These are phyloP conservation scores for Aureobasidium subglaciale DNA, from an alignment of 2,329 filamentous ascomycete species.

Conservation along the genomic window DNA sequence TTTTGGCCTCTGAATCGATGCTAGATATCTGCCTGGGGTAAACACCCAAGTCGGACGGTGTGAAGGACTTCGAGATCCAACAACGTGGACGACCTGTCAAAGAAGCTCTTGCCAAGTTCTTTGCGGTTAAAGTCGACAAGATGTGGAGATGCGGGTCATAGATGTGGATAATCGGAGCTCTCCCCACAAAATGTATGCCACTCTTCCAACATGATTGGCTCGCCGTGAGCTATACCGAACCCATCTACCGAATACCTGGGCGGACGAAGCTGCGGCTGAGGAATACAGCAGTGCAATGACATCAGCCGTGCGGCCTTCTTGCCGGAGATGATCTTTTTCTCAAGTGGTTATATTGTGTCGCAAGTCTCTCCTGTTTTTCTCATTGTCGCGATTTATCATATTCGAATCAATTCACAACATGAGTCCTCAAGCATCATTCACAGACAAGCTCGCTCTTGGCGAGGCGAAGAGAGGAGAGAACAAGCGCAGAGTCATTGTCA, in stretches of 20 bases:
- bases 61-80: too few relatives aligned
- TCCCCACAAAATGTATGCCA: neutral
- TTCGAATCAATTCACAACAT: neutral
- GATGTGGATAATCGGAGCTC: neutral
- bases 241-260: neutral
- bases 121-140: neutral
- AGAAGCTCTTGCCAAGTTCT: neutral
- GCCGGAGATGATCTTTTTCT: neutral
- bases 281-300: neutral
- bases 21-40: too few relatives aligned
- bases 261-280: neutral
- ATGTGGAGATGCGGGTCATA: constrained; percentile 11
- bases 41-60: too few relatives aligned
- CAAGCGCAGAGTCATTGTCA: constrained; percentile 20
- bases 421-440: constrained; percentile 17
- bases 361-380: neutral
- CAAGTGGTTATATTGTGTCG: neutral
- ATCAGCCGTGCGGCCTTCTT: constrained; percentile 7
- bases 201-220: neutral
- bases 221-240: neutral
- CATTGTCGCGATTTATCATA: neutral
- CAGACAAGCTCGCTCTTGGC: constrained; percentile 21
- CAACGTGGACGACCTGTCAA: neutral
- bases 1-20: too few relatives aligned
- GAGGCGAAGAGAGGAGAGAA: constrained; percentile 19